phyloP scores from a whole-genome alignment of 495 filamentous ascomycete species.

The Aspergillus panamensis region DNA sequence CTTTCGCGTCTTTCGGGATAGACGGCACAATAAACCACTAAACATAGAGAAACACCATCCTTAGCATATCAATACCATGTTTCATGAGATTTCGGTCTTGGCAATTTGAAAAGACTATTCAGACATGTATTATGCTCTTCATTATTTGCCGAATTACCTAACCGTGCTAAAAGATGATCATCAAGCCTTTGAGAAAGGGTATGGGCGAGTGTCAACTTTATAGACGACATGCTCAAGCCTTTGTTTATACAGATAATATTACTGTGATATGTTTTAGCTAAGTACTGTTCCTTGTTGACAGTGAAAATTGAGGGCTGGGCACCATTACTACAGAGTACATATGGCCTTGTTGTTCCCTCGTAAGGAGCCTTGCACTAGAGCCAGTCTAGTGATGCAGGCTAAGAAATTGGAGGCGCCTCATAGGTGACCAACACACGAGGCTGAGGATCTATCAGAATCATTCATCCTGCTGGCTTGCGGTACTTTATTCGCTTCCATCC shows the following conservation, averaged over 20 bases:
- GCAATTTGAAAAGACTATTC: neutral
- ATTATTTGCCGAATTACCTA: no score
- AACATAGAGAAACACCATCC: neutral
- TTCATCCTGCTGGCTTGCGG: no score
- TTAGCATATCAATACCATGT: neutral
- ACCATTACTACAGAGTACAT: neutral
- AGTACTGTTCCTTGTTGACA: no score
- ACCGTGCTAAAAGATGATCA: no score
- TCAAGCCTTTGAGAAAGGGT: no score
- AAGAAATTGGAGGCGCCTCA: neutral
- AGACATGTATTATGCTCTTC: no score
- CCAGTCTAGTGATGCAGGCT: neutral
- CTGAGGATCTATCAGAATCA: neutral
- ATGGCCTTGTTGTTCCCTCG: neutral
- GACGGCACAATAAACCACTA: constrained; percentile 6
- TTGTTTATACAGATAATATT: no score
- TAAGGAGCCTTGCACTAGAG: neutral
- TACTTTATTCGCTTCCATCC: no score
- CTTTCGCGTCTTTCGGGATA: constrained; percentile 5
- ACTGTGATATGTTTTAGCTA: no score
- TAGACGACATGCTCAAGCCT: no score
- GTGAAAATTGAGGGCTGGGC: no score
- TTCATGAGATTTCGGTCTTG: neutral
- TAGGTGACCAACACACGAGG: neutral
- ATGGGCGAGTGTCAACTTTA: no score